phyloP scores from a whole-genome alignment of 805 yeast species.

The Metahyphopichia silvanorum region DNA sequence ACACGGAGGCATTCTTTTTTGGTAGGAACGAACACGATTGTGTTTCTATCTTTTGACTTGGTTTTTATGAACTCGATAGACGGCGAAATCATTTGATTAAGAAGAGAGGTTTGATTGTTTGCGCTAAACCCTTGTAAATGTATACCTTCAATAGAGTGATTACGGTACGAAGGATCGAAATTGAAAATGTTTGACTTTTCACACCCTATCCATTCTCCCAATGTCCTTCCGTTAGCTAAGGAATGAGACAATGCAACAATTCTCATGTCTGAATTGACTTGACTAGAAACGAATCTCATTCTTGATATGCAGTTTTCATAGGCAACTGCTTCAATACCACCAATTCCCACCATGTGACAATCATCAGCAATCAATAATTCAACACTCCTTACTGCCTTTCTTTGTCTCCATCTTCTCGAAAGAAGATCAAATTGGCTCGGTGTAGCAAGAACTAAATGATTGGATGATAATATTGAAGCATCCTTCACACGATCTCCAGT shows the following conservation, averaged over 20 bases:
- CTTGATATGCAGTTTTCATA: constrained; percentile 75
- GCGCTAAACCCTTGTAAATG: constrained; percentile 44
- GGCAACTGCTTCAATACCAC: constrained; percentile 46
- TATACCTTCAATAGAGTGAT: constrained; percentile 52
- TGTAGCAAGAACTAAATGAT: constrained; percentile 72
- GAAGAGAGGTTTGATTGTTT: constrained; percentile 48
- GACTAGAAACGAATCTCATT: constrained; percentile 65
- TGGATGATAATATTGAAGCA: constrained; percentile 49
- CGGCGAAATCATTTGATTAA: constrained; percentile 50
- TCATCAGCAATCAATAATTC: constrained; percentile 74
- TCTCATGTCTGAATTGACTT: constrained; percentile 53
- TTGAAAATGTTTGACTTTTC: constrained; percentile 59
- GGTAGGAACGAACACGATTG: constrained; percentile 57
- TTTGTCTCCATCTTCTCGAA: constrained; percentile 79
- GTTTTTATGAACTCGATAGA: constrained; percentile 41
- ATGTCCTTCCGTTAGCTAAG: constrained; percentile 69
- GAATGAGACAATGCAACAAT: constrained; percentile 70
- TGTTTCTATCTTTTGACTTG: constrained; percentile 8
- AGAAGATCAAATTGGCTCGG: constrained; percentile 74
- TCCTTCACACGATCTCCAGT: constrained; percentile 55
- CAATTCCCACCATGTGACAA: constrained; percentile 61
- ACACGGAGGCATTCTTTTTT: constrained; percentile 53
- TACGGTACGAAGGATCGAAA: constrained; percentile 62
- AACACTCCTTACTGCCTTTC: constrained; percentile 64
- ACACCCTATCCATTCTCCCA: constrained; percentile 87